These are phyloP conservation scores for Iberis pinnata DNA, from an alignment of 345 rosid species.

Conservation along the genomic window DNA sequence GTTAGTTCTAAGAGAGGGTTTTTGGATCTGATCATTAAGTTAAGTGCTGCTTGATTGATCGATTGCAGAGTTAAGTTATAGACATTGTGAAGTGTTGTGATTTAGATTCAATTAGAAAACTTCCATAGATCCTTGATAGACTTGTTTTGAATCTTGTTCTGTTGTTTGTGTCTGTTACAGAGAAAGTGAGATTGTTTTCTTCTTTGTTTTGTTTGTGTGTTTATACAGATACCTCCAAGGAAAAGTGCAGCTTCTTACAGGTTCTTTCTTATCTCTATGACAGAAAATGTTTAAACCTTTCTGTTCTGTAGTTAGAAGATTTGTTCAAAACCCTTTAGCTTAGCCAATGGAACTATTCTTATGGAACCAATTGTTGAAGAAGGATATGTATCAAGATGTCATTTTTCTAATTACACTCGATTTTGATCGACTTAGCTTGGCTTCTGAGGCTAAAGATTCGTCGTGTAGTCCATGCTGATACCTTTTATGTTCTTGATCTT, in stretches of 20 bases:
- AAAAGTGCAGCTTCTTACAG: constrained; percentile 97
- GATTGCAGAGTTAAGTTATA: background rate
- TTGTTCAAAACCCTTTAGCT: background rate
- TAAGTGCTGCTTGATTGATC: background rate
- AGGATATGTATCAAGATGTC: background rate
- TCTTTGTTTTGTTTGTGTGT: constrained; percentile 9
- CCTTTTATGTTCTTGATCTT: constrained; percentile 16
- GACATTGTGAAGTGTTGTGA: background rate
- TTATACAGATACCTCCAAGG: constrained; percentile 96
- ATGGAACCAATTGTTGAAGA: constrained; percentile 6
- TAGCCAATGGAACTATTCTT: background rate
- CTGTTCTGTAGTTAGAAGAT: constrained; percentile 5
- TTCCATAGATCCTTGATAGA: background rate
- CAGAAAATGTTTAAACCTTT: background rate
- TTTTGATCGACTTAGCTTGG: constrained; percentile 4
- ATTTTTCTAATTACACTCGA: background rate
- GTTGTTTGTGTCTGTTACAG: background rate
- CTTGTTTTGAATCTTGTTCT: background rate
- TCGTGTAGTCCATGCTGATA: background rate
- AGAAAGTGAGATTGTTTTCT: constrained; percentile 9
- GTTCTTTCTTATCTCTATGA: constrained; percentile 30
- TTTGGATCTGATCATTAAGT: constrained; percentile 16
- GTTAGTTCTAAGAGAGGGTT: constrained; percentile 1
- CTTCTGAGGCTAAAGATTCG: background rate
- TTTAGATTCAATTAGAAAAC: background rate